Percentiles rank a stretch among this genome's conserved stretches.
These are phyloP conservation scores for Ziziphus jujuba DNA, from an alignment of 306 rosid genomes.

Conservation along the genomic window DNA sequence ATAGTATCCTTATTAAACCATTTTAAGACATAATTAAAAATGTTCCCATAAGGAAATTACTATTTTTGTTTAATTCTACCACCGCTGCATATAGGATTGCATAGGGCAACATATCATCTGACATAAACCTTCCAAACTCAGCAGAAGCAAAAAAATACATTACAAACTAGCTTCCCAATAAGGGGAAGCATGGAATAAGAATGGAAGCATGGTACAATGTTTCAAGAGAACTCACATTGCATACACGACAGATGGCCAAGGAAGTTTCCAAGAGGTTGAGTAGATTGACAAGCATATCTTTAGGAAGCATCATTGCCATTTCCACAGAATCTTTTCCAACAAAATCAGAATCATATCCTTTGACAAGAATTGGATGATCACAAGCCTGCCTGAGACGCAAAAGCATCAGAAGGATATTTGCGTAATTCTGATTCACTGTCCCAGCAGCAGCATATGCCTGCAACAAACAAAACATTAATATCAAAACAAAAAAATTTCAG, in stretches of 20 bases:
- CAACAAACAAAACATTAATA: conserved; percentile 23
- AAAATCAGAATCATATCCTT: conserved; percentile 60
- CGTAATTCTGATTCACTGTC: conserved; percentile 94
- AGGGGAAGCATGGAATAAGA: conserved; percentile 13
- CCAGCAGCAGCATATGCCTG: conserved; percentile 99
- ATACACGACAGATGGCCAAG: conserved; percentile 62
- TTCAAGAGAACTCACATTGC: conserved; percentile 66
- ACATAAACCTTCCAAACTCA: no score
- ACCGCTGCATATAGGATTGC: no score
- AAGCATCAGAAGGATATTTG: conserved; percentile 95
- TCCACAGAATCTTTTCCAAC: conserved; percentile 68
- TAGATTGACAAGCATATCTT: conserved; percentile 62
- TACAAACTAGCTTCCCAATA: neutral
- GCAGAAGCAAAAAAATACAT: no score
- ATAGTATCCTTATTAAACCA: no score
- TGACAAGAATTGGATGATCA: conserved; percentile 91
- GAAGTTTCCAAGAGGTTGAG: conserved; percentile 63
- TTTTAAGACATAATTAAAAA: no score
- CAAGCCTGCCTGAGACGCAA: conserved; percentile 98
- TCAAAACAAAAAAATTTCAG: conserved; percentile 28
- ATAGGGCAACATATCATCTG: no score
- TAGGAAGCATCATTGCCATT: conserved; percentile 76
- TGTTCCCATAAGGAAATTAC: no score
- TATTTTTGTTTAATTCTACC: no score
- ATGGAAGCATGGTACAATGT: neutral